Evolutionary conservation across 805 yeast genomes (phyloP).

Genomic region (Metschnikowia cerradonensis): DNA sequence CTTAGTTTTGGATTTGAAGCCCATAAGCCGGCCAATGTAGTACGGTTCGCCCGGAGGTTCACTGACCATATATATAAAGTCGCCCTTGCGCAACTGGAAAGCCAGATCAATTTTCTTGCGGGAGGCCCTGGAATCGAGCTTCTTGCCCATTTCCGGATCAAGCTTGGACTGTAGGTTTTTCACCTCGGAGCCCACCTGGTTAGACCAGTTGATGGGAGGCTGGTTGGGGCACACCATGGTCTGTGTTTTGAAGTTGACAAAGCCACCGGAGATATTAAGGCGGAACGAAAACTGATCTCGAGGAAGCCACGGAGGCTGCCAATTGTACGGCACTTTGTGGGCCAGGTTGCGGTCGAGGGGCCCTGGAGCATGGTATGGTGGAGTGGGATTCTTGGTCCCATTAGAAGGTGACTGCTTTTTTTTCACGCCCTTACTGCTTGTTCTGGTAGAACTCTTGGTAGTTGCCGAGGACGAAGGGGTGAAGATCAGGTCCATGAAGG

Average conservation of each 20-base stretch:
- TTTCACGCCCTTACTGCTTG: not conserved
- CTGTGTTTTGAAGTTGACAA: constrained; percentile 35
- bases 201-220: constrained; percentile 8
- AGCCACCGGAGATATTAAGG: constrained; percentile 41
- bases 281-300: constrained; percentile 41
- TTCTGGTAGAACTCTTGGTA: constrained; percentile 1
- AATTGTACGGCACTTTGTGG: constrained; percentile 29
- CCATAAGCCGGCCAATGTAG: constrained; percentile 80
- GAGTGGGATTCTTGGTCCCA: constrained; percentile 4
- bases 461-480: not conserved
- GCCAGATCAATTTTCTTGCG: constrained; percentile 19
- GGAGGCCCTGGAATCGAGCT: constrained; percentile 7
- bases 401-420: constrained; percentile 3
- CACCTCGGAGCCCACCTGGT: constrained; percentile 6
- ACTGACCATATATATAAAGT: constrained; percentile 75
- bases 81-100: constrained; percentile 46
- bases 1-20: constrained; percentile 40
- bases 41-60: constrained; percentile 96
- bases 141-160: constrained; percentile 7
- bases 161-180: constrained; percentile 10
- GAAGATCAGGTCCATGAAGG: constrained; percentile 10
- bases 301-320: constrained; percentile 43
- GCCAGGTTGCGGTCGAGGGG: not conserved
- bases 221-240: constrained; percentile 37
- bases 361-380: constrained; percentile 2